These are phyloP conservation scores for Garcia nutans DNA, from an alignment of 345 rosid genomes.

Conservation along the genomic window DNA sequence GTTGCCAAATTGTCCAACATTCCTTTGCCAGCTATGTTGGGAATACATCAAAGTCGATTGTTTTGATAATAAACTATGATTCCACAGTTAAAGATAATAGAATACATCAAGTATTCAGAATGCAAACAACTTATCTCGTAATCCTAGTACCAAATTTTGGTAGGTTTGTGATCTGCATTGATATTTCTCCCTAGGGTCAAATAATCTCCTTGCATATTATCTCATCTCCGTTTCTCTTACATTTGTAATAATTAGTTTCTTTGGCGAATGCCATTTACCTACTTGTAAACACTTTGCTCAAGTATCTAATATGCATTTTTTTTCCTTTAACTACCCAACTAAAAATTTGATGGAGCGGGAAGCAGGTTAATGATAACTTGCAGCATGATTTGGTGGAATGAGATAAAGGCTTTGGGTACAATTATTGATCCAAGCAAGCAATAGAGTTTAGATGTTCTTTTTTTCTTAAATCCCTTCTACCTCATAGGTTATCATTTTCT, in stretches of 20 bases:
- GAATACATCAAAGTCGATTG: not conserved
- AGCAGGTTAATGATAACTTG: not conserved
- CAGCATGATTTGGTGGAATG: not conserved
- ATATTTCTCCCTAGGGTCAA: not conserved
- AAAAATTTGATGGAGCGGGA: not conserved
- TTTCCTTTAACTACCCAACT: not conserved
- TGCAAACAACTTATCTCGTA: not conserved
- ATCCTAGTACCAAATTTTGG: not conserved
- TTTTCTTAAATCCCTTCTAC: not conserved
- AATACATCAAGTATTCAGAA: slow-evolving; percentile 1
- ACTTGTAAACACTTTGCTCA: not conserved
- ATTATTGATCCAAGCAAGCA: not conserved
- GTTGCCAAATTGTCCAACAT: not conserved
- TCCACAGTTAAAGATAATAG: too few relatives aligned
- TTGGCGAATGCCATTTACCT: not conserved
- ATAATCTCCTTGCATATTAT: too few relatives aligned
- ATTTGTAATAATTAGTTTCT: not conserved
- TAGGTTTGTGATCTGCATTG: not conserved
- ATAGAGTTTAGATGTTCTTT: too few relatives aligned
- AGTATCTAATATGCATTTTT: slow-evolving; percentile 1
- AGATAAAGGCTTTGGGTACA: not conserved
- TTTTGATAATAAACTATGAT: too few relatives aligned
- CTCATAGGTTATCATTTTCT: not conserved
- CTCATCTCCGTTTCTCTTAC: not conserved
- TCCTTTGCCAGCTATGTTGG: not conserved